A percentile compares a stretch with the other conserved stretches of the same genome.
Conservation (phyloP, 2,329 filamentous ascomycete species). For the Trichoderma sp. region DNA sequence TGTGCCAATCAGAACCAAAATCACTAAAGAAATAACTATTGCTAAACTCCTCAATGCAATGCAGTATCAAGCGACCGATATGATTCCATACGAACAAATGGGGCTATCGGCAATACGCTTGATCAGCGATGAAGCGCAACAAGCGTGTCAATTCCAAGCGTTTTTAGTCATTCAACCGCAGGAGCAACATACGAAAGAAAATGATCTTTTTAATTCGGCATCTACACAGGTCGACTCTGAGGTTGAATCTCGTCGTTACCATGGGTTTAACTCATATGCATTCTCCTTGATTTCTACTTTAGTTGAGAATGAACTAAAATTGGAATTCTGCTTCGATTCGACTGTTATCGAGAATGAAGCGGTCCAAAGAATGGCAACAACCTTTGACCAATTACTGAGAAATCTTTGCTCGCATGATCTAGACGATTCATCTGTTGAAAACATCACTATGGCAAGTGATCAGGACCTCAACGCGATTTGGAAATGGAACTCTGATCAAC, state of each 20-base stretch:
- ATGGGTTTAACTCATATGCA: conserved; percentile 5
- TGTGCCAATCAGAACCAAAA: neutral
- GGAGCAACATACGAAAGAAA: neutral
- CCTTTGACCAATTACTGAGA: neutral
- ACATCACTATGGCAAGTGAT: neutral
- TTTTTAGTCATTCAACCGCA: conserved; percentile 9
- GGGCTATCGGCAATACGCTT: conserved; percentile 8
- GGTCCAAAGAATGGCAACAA: neutral
- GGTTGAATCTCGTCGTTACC: neutral
- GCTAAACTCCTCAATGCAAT: neutral
- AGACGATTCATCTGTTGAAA: neutral
- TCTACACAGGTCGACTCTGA: neutral
- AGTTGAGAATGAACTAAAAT: neutral
- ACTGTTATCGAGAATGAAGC: neutral
- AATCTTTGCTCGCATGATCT: neutral
- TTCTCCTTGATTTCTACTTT: neutral
- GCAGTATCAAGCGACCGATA: neutral
- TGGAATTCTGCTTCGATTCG: conserved; percentile 5
- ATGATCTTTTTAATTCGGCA: neutral
- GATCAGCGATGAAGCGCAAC: neutral
- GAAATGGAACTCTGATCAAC: neutral
- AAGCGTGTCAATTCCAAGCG: conserved; percentile 13
- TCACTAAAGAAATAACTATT: neutral
- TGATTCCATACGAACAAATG: conserved; percentile 15
- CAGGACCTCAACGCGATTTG: conserved; percentile 4